Evolutionary conservation across 495 filamentous ascomycete genomes (phyloP), one percentile per base, ranked within the genome.

Genomic region (Penicillium longicatenatum): DNA sequence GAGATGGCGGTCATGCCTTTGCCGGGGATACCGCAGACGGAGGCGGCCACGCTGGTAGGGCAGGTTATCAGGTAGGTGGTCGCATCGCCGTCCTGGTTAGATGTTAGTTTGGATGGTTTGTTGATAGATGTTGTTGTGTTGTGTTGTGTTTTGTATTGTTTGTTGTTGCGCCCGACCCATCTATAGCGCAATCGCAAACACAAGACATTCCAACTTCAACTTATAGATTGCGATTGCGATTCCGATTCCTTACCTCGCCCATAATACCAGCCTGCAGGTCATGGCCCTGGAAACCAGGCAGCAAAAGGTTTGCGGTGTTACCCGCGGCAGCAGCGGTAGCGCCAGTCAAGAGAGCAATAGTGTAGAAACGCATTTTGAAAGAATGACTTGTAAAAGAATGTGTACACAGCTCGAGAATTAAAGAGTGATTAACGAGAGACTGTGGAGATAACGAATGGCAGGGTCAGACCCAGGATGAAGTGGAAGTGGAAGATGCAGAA

Each of bases 41-140:
- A 43, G 47, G 56, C 49, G 24, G 60, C 57, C 6, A 59, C 60
- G 43, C 52, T 53, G 37, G 60, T 55, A 21, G 67, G 59, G 65
- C 67, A 70, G 44, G 59, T 70, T 19, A 70, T 50, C 54, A 63
- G 56, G 55, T 70, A 70, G 50, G 67, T 70, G 54, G 65, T 68
- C 52, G 62, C 60, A 57, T 67, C 64, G 39, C 63, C 66, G 17
- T 50, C 52, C 67, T 68, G 19, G 4, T 22, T 20, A 35, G 19
- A 46, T 33, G 29, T 39, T 58, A 54, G 56, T 39, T 46, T 19
- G 9, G 17, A n/a, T 57, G 17, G 30, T 57, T 51, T 57, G 42
- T 37, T 48, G 30, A 19, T 14, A 21, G 24, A 35, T 35, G 39
- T 39, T 16, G 16, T 39, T 10, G 33, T 14, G 33, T 14, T 11